Conservation (phyloP, 306 rosid genomes). For the Medicago lupulina region DNA sequence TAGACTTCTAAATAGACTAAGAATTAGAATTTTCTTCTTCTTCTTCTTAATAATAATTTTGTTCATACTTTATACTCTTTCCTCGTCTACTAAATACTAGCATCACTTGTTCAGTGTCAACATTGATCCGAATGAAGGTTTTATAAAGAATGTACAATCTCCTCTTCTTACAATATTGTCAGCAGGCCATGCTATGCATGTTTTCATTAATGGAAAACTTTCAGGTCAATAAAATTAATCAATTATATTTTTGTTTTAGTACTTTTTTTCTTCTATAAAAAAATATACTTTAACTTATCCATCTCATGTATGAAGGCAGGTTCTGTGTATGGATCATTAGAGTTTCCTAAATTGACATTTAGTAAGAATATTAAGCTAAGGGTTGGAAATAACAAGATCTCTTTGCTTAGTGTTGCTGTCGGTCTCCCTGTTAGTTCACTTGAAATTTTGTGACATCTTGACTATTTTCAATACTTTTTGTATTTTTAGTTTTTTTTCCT, state of each 20-base stretch:
- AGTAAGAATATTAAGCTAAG: conserved; percentile 63
- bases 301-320: conserved; percentile 56
- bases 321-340: conserved; percentile 65
- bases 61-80: neutral
- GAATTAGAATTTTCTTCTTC: conserved; percentile 36
- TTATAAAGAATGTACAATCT: conserved; percentile 64
- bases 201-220: conserved; percentile 86
- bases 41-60: neutral
- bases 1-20: neutral
- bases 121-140: conserved; percentile 73
- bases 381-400: conserved; percentile 87
- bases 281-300: conserved; percentile 30
- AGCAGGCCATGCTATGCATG: conserved; percentile 93
- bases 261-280: neutral
- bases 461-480: conserved; percentile 17
- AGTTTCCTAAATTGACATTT: conserved; percentile 68
- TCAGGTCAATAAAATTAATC: conserved; percentile 61
- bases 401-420: conserved; percentile 79
- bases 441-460: neutral
- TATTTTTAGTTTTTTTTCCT: neutral
- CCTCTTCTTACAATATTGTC: conserved; percentile 77
- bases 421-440: conserved; percentile 85
- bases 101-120: conserved; percentile 61
- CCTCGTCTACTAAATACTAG: conserved; percentile 23
- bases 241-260: neutral